Percentiles rank a stretch among this genome's conserved stretches.
Conservation (phyloP, 2,329 filamentous ascomycete genomes). For the Apiospora koreana region DNA sequence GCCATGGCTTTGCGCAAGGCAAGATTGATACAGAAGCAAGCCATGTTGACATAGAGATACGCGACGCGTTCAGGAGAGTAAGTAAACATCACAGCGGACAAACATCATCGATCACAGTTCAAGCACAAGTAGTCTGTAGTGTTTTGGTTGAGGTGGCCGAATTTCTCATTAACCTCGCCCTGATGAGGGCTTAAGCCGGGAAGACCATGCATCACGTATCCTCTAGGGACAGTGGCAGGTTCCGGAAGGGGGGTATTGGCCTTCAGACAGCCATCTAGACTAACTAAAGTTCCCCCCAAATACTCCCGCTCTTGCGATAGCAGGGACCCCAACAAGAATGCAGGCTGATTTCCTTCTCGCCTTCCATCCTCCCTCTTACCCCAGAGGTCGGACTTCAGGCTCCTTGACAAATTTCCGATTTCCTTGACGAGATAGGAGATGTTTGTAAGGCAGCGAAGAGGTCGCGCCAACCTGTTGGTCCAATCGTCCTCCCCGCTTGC, state of each 20-base stretch:
- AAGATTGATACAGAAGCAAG: too few relatives aligned
- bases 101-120: background rate
- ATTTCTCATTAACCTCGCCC: slow-evolving; percentile 11
- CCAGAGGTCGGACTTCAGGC: background rate
- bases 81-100: too few relatives aligned
- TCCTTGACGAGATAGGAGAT: slow-evolving; percentile 29
- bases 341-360: slow-evolving; percentile 2
- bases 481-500: slow-evolving; percentile 28
- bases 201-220: background rate
- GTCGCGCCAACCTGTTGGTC: slow-evolving; percentile 36
- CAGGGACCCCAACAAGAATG: slow-evolving; percentile 5
- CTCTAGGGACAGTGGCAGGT: background rate
- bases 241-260: background rate
- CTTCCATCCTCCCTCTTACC: background rate
- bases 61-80: too few relatives aligned
- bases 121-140: background rate
- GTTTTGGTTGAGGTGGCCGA: slow-evolving; percentile 4
- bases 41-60: too few relatives aligned
- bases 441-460: slow-evolving; percentile 32
- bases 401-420: slow-evolving; percentile 1
- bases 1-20: too few relatives aligned
- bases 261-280: background rate
- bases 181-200: background rate
- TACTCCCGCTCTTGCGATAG: background rate
- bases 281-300: background rate